Evolutionary conservation across 164 flowering plant species (phyloP).

Genomic region (Hamamelis virginiana): DNA sequence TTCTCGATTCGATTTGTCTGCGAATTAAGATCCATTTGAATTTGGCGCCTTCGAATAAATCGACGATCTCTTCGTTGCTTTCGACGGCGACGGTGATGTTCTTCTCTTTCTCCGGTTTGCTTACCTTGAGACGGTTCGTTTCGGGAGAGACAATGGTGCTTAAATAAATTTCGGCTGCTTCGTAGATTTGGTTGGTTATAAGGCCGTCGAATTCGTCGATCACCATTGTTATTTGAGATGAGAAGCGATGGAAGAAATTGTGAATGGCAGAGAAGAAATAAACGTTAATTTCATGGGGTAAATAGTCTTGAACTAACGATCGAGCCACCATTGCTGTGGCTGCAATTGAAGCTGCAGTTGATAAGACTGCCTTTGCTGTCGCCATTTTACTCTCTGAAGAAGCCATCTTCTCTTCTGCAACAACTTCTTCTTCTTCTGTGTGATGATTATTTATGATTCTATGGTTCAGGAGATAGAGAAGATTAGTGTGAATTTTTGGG

Average conservation of each 20-base stretch:
- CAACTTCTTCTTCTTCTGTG: no score
- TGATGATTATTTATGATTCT: no score
- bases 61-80: constrained; percentile 20
- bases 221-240: constrained; percentile 34
- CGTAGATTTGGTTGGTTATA: constrained; percentile 32
- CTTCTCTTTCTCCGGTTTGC: constrained; percentile 26
- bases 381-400: constrained; percentile 22
- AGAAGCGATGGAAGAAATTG: constrained; percentile 24
- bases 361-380: constrained; percentile 27
- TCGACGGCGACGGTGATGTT: constrained; percentile 24
- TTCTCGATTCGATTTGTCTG: constrained; percentile 9
- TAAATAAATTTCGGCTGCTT: constrained; percentile 36
- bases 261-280: constrained; percentile 17
- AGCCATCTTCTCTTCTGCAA: no score
- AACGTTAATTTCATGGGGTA: constrained; percentile 28
- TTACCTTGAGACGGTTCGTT: constrained; percentile 19
- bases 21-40: constrained; percentile 33
- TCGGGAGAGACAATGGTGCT: constrained; percentile 25
- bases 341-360: constrained; percentile 36
- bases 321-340: constrained; percentile 31
- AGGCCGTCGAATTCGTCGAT: constrained; percentile 45
- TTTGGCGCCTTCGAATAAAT: constrained; percentile 27
- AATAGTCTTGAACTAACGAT: constrained; percentile 24
- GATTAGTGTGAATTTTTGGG: no score
- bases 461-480: no score